Evolutionary conservation across 176 grass and related monocot species (phyloP).

Genomic region (Triticum monococcum): DNA sequence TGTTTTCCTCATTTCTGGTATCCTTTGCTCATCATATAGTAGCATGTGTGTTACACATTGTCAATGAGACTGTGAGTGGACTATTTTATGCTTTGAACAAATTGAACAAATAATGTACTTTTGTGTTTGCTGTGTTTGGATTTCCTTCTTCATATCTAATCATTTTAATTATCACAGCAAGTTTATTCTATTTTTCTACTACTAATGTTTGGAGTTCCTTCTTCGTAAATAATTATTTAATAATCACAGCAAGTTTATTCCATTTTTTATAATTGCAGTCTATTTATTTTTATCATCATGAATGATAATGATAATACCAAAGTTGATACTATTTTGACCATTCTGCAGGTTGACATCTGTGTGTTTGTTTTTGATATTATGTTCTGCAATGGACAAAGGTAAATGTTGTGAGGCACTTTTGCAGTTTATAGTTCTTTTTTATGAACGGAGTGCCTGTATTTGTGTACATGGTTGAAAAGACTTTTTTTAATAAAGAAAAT

Average conservation of each 20-base stretch:
- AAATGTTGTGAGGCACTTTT: slow-evolving; percentile 37
- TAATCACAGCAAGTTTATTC: neutral
- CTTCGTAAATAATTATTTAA: neutral
- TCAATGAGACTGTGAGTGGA: neutral
- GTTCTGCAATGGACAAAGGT: slow-evolving; percentile 81
- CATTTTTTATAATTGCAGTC: neutral
- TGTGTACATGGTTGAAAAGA: neutral
- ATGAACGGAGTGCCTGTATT: neutral
- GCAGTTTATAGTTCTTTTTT: neutral
- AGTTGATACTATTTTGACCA: slow-evolving; percentile 11
- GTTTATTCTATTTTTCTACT: neutral
- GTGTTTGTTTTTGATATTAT: slow-evolving; percentile 96
- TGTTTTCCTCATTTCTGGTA: neutral
- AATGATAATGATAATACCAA: neutral
- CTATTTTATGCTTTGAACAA: slow-evolving; percentile 14
- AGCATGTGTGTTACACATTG: neutral
- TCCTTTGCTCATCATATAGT: slow-evolving; percentile 6
- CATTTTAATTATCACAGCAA: neutral
- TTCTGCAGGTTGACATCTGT: slow-evolving; percentile 86
- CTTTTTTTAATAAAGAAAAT: neutral
- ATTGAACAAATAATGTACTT: neutral
- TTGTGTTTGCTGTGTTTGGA: neutral
- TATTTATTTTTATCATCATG: neutral
- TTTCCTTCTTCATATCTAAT: neutral
- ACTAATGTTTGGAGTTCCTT: slow-evolving; percentile 9